Evolutionary conservation across 148 eudicot genomes (phyloP).

Genomic region (Pouteria glomerata): DNA sequence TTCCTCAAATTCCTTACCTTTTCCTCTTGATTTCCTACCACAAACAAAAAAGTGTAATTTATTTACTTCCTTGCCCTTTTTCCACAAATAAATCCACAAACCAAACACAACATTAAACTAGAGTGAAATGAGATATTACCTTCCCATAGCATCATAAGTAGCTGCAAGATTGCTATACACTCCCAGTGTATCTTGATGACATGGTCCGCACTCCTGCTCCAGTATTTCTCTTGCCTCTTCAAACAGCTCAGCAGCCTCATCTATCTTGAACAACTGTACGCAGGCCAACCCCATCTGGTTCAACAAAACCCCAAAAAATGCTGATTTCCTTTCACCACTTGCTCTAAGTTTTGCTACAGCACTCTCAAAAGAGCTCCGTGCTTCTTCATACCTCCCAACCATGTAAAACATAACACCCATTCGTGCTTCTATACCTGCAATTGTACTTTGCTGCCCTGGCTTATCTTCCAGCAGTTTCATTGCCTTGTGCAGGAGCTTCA

Average conservation of each 20-base stretch:
- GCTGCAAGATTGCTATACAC: constrained; percentile 99
- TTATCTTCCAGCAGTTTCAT: constrained; percentile 80
- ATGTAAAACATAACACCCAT: constrained; percentile 92
- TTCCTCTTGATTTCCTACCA: too few relatives aligned
- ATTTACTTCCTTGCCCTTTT: too few relatives aligned
- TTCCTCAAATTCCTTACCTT: too few relatives aligned
- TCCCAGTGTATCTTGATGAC: constrained; percentile 96
- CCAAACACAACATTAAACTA: too few relatives aligned
- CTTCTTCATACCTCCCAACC: constrained; percentile 76
- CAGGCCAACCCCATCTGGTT: constrained; percentile 98
- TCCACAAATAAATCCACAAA: too few relatives aligned
- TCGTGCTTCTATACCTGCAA: constrained; percentile 92
- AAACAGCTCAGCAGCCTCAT: constrained; percentile 93
- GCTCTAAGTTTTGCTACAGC: constrained; percentile 79
- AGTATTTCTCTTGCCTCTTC: constrained; percentile 94
- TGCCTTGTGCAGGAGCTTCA: constrained; percentile 76
- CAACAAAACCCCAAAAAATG: constrained; percentile 87
- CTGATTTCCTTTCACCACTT: constrained; percentile 89
- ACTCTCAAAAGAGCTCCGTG: constrained; percentile 63
- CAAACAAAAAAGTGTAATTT: too few relatives aligned
- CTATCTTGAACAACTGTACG: constrained; percentile 87
- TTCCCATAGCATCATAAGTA: constrained; percentile 98
- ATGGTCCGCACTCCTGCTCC: constrained; percentile 93
- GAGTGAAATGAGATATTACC: constrained; percentile 60
- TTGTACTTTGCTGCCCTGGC: constrained; percentile 87